These are phyloP conservation scores for Candida dubliniensis DNA, from an alignment of 1,139 yeast genomes.

Conservation along the genomic window DNA sequence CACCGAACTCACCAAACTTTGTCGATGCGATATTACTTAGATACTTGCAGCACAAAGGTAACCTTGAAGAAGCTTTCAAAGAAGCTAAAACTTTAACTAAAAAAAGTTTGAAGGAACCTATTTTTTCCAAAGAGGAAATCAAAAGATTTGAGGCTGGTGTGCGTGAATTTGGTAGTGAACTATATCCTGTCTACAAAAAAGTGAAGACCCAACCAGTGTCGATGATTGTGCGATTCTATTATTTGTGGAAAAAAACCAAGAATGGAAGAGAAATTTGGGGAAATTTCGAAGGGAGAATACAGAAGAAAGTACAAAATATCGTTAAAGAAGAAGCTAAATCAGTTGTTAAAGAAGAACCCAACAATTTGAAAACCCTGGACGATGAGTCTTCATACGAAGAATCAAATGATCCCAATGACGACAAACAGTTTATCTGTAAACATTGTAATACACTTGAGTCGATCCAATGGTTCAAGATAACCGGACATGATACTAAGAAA, in stretches of 20 bases:
- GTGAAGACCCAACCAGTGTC: slow-evolving; percentile 71
- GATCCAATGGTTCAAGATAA: slow-evolving; percentile 67
- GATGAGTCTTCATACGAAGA: slow-evolving; percentile 72
- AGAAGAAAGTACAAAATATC: slow-evolving; percentile 48
- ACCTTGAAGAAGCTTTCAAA: slow-evolving; percentile 46
- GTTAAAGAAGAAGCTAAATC: slow-evolving; percentile 27
- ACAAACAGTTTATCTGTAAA: slow-evolving; percentile 55
- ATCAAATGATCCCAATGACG: slow-evolving; percentile 39
- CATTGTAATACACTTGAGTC: slow-evolving; percentile 60
- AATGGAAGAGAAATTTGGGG: slow-evolving; percentile 83
- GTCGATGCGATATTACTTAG: slow-evolving; percentile 66
- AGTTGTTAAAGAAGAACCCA: slow-evolving; percentile 20
- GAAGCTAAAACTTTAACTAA: slow-evolving; percentile 49
- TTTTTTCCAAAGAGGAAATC: slow-evolving; percentile 63
- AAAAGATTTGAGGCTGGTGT: slow-evolving; percentile 76
- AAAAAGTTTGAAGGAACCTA: slow-evolving; percentile 69
- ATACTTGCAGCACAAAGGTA: slow-evolving; percentile 53
- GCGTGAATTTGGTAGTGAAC: slow-evolving; percentile 71
- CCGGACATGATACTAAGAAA: slow-evolving; percentile 54
- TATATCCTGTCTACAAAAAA: slow-evolving; percentile 67
- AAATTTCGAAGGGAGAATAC: slow-evolving; percentile 68
- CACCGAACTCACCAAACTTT: slow-evolving; percentile 68
- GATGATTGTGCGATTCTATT: slow-evolving; percentile 81
- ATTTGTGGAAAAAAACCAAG: slow-evolving; percentile 86
- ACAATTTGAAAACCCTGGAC: slow-evolving; percentile 56